Percentiles rank a stretch among this genome's conserved stretches.
Evolutionary conservation across 2,329 filamentous ascomycete species (phyloP).

Genomic region (Venturia oleaginea): DNA sequence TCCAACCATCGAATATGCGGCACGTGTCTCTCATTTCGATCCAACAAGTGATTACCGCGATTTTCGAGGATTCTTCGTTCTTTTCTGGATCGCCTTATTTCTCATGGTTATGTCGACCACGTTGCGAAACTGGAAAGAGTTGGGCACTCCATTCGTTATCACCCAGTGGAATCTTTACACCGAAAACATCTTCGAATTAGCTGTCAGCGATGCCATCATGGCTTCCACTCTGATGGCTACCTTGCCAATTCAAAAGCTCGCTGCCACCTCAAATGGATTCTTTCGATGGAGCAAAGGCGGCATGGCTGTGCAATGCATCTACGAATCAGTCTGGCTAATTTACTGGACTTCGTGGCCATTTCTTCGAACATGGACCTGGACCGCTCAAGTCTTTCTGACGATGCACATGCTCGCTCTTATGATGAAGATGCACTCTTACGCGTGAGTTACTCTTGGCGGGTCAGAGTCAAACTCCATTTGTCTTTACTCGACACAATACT

Average conservation of each 20-base stretch:
- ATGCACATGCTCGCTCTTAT: conserved; percentile 83
- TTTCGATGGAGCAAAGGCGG: conserved; percentile 69
- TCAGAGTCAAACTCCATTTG: not conserved
- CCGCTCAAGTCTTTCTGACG: conserved; percentile 87
- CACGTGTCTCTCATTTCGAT: conserved; percentile 91
- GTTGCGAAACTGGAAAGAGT: conserved; percentile 88
- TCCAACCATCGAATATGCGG: conserved; percentile 83
- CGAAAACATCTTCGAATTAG: conserved; percentile 80
- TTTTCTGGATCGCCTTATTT: conserved; percentile 94
- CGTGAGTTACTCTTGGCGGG: conserved; percentile 28
- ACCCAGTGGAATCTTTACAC: conserved; percentile 85
- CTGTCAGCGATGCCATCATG: conserved; percentile 77
- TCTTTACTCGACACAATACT: not conserved
- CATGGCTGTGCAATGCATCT: conserved; percentile 74
- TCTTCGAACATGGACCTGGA: conserved; percentile 86
- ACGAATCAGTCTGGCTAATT: conserved; percentile 67
- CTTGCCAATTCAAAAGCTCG: conserved; percentile 63
- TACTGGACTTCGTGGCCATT: conserved; percentile 85
- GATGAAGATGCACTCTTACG: conserved; percentile 99
- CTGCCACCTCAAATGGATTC: conserved; percentile 46
- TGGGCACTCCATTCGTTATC: conserved; percentile 73
- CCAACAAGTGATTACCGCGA: conserved; percentile 84
- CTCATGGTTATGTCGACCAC: conserved; percentile 97
- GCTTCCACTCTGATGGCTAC: conserved; percentile 63
- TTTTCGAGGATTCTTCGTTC: conserved; percentile 93